A percentile compares a stretch with the other conserved stretches of the same genome.
Evolutionary conservation across 768 basidiomycete genomes (phyloP).

Genomic region (Calocybe cyanea): DNA sequence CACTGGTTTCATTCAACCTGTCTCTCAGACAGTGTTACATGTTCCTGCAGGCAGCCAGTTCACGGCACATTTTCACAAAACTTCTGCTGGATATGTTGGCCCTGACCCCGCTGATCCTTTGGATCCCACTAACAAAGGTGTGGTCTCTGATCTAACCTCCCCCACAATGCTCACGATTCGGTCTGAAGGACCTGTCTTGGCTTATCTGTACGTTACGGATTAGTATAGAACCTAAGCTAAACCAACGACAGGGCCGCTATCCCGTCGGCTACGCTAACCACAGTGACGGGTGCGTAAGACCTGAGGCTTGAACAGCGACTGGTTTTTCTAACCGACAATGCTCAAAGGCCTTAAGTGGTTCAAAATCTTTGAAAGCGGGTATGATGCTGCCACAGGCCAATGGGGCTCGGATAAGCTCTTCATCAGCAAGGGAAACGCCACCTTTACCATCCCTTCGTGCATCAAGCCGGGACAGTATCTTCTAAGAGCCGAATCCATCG

Average conservation of each 20-base stretch:
- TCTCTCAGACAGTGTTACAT: slow-evolving; percentile 29
- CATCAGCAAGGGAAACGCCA: slow-evolving; percentile 39
- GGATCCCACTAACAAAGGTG: slow-evolving; percentile 33
- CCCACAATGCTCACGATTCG: not conserved
- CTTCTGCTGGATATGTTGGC: slow-evolving; percentile 28
- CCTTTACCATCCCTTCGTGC: slow-evolving; percentile 38
- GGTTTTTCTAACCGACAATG: not conserved
- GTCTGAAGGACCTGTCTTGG: slow-evolving; percentile 35
- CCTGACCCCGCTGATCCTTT: slow-evolving; percentile 38
- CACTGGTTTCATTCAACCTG: slow-evolving; percentile 29
- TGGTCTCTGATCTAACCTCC: slow-evolving; percentile 15
- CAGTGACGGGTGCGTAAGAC: slow-evolving; percentile 23
- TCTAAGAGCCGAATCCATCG: slow-evolving; percentile 40
- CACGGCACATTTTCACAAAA: slow-evolving; percentile 40
- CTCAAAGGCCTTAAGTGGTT: slow-evolving; percentile 39
- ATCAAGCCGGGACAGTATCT: slow-evolving; percentile 38
- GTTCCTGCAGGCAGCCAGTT: slow-evolving; percentile 37
- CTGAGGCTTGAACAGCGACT: not conserved
- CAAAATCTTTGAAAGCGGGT: slow-evolving; percentile 38
- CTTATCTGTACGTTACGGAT: slow-evolving; percentile 28
- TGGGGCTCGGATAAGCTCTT: slow-evolving; percentile 42
- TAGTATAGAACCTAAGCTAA: not conserved
- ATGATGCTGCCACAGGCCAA: slow-evolving; percentile 16
- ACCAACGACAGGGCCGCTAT: slow-evolving; percentile 31
- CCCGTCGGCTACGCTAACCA: slow-evolving; percentile 31